Percentiles rank a stretch among this genome's conserved stretches.
Evolutionary conservation across 768 basidiomycete genomes (phyloP).

Genomic region (Boletus subparvulus): DNA sequence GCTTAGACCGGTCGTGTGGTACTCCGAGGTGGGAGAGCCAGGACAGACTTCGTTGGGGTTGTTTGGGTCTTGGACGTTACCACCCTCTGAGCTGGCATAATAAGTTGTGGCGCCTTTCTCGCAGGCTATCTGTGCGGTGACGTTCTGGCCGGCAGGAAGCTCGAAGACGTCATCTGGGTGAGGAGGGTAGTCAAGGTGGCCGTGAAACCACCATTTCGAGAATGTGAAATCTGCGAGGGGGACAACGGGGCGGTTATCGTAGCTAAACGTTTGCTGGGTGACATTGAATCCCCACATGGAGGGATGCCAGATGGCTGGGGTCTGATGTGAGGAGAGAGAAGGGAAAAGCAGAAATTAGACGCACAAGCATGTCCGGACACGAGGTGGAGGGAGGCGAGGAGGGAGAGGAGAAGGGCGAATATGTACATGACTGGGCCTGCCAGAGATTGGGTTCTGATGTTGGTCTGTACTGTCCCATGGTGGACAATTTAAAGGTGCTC

Average conservation of each 20-base stretch:
- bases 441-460: neutral
- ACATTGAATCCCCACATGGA: constrained; percentile 72
- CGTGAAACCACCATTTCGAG: constrained; percentile 61
- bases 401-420: neutral
- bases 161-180: constrained; percentile 55
- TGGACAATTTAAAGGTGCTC: neutral
- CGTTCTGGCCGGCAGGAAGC: constrained; percentile 56
- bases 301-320: constrained; percentile 50
- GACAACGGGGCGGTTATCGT: constrained; percentile 62
- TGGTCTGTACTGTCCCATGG: too few species aligned
- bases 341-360: neutral
- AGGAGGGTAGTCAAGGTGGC: constrained; percentile 58
- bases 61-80: constrained; percentile 47
- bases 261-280: constrained; percentile 49
- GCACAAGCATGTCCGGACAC: constrained; percentile 20
- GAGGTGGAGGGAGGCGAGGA: constrained; percentile 4
- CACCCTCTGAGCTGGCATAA: constrained; percentile 51
- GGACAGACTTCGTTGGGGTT: constrained; percentile 56
- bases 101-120: constrained; percentile 62
- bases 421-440: constrained; percentile 22
- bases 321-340: neutral
- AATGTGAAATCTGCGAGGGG: constrained; percentile 40
- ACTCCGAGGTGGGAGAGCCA: constrained; percentile 40
- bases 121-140: constrained; percentile 55
- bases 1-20: constrained; percentile 53